Base-by-base conservation (phyloP, 805 yeast species). In the Candida parachauliodes region DNA sequence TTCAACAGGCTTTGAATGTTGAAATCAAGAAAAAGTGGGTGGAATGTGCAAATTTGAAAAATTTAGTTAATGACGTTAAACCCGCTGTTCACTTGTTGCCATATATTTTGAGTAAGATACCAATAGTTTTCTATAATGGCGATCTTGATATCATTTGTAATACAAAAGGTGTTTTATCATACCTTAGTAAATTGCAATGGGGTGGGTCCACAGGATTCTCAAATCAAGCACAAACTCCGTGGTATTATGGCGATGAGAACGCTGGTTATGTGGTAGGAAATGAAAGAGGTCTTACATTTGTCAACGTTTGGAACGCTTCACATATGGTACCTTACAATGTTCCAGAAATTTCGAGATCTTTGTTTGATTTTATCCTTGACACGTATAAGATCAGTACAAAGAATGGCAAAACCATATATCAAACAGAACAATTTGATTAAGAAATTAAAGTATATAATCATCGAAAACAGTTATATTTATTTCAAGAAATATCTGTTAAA, bases 291-390 rank as follows among this genome's bases (percentile, higher is more conserved):
- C 65, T 91, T 51, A 83, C 96, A 0, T 83, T 83, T 55, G 78
- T 85, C 22, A 77, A 78, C 40, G 77, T 91, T 1, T 76, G 62
- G 56, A 77, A 86, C 48, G 79, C 95, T 0, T 83, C 95, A 3
- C 98, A 93, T 54, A 91, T 93, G 98, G 93, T 88, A 16, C 95
- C 98, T 1, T 81, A 74, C 46, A 97, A 89, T 55, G 63, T 76
- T 35, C 84, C 93, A 1, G 77, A 71, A 33, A 71, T 75, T 20
- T 75, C 89, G 7, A 70, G 88, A 47, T 87, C 88, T n/a, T 60
- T 89, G 43, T 62, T 88, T 28, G 88, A 87, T 51, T 43, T 76
- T 15, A 49, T 70, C 22, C 47, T 59, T 1, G 59, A 59, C 1
- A 63, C 66, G 36, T 56, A 41, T 34, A 59, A 57, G 26, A 47